Conservation (phyloP, 208 protist species). For the Leishmania amazonensis region DNA sequence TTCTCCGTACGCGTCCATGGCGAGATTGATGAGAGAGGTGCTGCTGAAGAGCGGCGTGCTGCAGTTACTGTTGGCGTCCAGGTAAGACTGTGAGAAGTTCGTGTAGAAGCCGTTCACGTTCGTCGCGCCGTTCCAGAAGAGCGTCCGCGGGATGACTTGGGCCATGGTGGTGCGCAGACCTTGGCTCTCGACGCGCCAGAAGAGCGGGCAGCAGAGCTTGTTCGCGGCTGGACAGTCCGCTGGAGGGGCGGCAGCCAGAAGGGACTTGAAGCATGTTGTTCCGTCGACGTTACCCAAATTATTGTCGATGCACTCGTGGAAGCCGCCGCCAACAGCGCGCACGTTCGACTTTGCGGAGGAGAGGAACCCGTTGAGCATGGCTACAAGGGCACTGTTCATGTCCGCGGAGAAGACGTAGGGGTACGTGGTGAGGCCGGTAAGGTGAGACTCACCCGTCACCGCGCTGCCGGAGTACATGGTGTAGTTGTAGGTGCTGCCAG, state of each 20-base stretch:
- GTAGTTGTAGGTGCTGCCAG: conserved; percentile 26
- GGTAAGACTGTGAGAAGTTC: conserved; percentile 26
- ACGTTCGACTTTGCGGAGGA: background rate
- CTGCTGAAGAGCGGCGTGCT: conserved; percentile 6
- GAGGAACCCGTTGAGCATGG: conserved; percentile 8
- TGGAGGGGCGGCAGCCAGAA: conserved; percentile 14
- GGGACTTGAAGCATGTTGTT: conserved; percentile 25
- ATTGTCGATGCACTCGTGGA: conserved; percentile 18
- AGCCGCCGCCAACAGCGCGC: conserved; percentile 13
- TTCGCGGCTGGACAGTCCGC: conserved; percentile 26
- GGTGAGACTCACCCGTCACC: conserved; percentile 13
- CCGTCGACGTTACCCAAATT: background rate
- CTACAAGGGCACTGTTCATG: conserved; percentile 20
- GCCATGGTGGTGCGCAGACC: conserved; percentile 9
- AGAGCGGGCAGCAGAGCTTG: conserved; percentile 30
- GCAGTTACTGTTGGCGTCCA: conserved; percentile 29
- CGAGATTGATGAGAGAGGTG: conserved; percentile 13
- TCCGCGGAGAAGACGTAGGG: conserved; percentile 22
- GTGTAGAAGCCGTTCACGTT: conserved; percentile 34
- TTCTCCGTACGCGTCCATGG: conserved; percentile 31
- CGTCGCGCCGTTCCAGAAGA: conserved; percentile 34
- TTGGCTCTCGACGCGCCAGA: conserved; percentile 22
- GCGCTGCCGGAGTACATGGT: conserved; percentile 28
- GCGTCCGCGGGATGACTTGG: conserved; percentile 17
- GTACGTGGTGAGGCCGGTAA: conserved; percentile 13